A percentile compares a stretch with the other conserved stretches of the same genome.
Conservation (phyloP, 306 rosid genomes). For the Argentina anserina region DNA sequence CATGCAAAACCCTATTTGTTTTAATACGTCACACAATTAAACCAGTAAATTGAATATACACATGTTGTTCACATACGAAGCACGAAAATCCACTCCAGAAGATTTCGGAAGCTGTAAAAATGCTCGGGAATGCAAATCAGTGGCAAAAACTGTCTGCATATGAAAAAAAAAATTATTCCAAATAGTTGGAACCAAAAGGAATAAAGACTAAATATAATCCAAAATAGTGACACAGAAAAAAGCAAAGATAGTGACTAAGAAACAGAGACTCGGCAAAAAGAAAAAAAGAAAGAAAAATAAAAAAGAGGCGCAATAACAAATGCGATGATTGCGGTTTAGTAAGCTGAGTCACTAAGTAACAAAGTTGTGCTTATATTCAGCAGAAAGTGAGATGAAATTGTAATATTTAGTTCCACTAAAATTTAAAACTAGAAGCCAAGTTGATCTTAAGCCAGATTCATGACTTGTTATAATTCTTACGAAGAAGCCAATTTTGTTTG, state of each 20-base stretch:
- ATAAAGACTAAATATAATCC: constrained; percentile 3
- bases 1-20: not conserved
- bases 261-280: not conserved
- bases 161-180: constrained; percentile 21
- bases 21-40: not conserved
- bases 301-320: too few species aligned
- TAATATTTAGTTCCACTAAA: not conserved
- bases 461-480: not conserved
- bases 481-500: not conserved
- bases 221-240: not conserved
- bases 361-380: not conserved
- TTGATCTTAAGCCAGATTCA: not conserved
- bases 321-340: not conserved
- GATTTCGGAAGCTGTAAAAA: constrained; percentile 93
- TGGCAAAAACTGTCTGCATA: constrained; percentile 88
- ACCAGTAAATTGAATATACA: not conserved
- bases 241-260: not conserved
- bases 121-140: constrained; percentile 89
- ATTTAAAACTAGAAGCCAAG: not conserved
- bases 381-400: not conserved
- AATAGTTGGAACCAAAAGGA: constrained; percentile 1
- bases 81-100: constrained; percentile 93
- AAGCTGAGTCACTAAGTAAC: not conserved
- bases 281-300: too few species aligned
- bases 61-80: constrained; percentile 65